Conservation (phyloP, 164 flowering plant species). For the Vitis labrusca region DNA sequence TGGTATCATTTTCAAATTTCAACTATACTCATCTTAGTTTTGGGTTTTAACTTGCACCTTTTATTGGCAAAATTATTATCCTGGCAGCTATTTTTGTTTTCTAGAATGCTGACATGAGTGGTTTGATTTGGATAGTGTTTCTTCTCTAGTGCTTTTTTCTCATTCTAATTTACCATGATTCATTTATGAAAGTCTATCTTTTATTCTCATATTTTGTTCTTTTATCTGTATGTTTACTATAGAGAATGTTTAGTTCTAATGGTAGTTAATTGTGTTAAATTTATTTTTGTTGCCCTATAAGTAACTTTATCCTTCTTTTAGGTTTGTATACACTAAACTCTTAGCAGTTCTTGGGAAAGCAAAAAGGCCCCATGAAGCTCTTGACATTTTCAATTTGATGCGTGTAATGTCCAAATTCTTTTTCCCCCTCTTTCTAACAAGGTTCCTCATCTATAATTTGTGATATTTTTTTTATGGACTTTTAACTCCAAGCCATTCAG, state of each 20-base stretch:
- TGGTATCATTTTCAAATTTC: no score
- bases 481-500: slow-evolving; percentile 34
- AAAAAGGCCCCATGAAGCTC: slow-evolving; percentile 83
- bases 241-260: background rate
- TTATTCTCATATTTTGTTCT: no score
- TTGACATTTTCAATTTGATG: slow-evolving; percentile 71
- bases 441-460: background rate
- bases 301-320: slow-evolving; percentile 28
- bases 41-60: no score
- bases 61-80: no score
- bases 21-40: no score
- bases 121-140: no score
- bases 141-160: no score
- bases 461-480: slow-evolving; percentile 6
- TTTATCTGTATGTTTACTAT: background rate
- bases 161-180: no score
- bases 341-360: slow-evolving; percentile 88
- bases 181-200: no score
- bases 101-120: no score
- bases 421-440: slow-evolving; percentile 6
- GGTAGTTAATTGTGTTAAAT: background rate
- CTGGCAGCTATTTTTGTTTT: no score
- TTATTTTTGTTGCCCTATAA: background rate
- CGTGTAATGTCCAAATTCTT: slow-evolving; percentile 46
- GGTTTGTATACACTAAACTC: slow-evolving; percentile 95